These are phyloP conservation scores for Anaeramoeba flamelloides DNA, from an alignment of 78 protist species.

Conservation along the genomic window DNA sequence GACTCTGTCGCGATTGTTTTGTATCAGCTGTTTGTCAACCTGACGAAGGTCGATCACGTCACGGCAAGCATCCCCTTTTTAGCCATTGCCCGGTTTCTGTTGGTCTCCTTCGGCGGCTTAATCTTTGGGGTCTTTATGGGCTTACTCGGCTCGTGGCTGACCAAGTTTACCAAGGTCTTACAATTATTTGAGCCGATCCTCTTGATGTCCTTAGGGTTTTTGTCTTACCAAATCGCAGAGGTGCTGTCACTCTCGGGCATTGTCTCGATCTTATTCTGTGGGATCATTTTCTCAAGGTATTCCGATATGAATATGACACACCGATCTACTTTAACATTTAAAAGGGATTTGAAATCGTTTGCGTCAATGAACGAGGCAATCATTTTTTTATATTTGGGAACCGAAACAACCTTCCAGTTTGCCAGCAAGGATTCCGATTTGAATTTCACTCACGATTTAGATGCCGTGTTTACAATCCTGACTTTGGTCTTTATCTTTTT, in stretches of 20 bases:
- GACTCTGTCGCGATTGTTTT: slow-evolving; percentile 13
- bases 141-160: background rate
- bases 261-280: slow-evolving; percentile 1
- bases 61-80: no score
- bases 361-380: slow-evolving; percentile 7
- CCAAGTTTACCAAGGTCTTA: background rate
- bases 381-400: slow-evolving; percentile 17
- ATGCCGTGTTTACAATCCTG: no score
- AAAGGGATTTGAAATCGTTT: background rate
- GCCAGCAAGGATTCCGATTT: no score
- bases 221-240: slow-evolving; percentile 9
- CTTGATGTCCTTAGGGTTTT: background rate
- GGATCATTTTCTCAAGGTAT: slow-evolving; percentile 8
- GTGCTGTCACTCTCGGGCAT: slow-evolving; percentile 19
- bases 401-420: no score
- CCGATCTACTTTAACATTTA: background rate
- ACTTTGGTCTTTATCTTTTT: background rate
- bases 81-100: slow-evolving; percentile 13
- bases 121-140: slow-evolving; percentile 4
- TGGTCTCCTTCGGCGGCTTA: background rate
- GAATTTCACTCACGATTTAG: no score
- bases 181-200: slow-evolving; percentile 9
- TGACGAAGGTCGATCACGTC: no score
- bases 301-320: background rate
- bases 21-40: background rate